phyloP scores from a whole-genome alignment of 352 stramenopile species.

The Globisporangium sylvaticum region DNA sequence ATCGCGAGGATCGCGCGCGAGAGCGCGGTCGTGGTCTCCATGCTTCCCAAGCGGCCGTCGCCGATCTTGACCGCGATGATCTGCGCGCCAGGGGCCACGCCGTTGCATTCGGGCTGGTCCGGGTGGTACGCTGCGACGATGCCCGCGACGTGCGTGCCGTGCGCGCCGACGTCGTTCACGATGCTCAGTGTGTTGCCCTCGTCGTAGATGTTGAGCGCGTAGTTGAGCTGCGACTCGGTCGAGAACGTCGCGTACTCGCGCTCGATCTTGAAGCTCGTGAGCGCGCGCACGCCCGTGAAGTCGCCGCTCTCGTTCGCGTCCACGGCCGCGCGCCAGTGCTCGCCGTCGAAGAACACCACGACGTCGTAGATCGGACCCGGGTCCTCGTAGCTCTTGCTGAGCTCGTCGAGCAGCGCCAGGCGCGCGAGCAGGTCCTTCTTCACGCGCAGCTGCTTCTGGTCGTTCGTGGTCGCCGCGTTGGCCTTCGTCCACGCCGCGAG shows the following conservation, averaged over 20 bases:
- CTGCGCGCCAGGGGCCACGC: slow-evolving; percentile 92
- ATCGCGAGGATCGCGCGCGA: slow-evolving; percentile 90
- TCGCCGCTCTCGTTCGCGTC: slow-evolving; percentile 85
- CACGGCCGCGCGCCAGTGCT: slow-evolving; percentile 78
- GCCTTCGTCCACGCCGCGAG: slow-evolving; percentile 50
- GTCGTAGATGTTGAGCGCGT: slow-evolving; percentile 94
- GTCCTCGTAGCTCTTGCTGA: slow-evolving; percentile 82
- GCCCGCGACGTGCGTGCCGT: slow-evolving; percentile 95
- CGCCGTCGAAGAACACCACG: slow-evolving; percentile 88
- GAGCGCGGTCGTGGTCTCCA: slow-evolving; percentile 91
- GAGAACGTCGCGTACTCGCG: slow-evolving; percentile 86
- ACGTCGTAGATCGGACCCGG: slow-evolving; percentile 91
- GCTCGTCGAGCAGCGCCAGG: slow-evolving; percentile 65
- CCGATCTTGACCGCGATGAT: slow-evolving; percentile 95
- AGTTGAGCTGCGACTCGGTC: slow-evolving; percentile 92
- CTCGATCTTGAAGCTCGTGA: slow-evolving; percentile 80
- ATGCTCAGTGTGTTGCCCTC: slow-evolving; percentile 91
- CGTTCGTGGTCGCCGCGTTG: slow-evolving; percentile 68
- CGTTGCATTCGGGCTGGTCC: slow-evolving; percentile 85
- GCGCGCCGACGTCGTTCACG: slow-evolving; percentile 89
- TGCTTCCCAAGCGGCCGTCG: slow-evolving; percentile 89
- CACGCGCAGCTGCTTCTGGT: slow-evolving; percentile 34
- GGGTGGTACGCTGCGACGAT: slow-evolving; percentile 92
- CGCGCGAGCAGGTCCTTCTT: slow-evolving; percentile 86
- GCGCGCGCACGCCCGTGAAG: slow-evolving; percentile 51